phyloP scores from a whole-genome alignment of 2,329 filamentous ascomycete species.

The Teratosphaeria viscida region DNA sequence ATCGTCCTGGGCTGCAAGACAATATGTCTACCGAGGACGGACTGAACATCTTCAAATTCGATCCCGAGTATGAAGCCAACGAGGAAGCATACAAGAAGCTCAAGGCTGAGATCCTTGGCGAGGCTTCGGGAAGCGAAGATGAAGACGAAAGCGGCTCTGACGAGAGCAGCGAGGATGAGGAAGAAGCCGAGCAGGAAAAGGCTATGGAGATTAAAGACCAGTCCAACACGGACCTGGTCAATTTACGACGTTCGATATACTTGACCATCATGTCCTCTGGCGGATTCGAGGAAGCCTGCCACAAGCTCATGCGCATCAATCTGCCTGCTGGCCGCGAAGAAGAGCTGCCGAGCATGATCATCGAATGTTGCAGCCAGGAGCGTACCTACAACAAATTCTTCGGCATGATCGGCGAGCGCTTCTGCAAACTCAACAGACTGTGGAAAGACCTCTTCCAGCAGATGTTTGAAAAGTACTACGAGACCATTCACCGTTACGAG shows the following conservation, averaged over 20 bases:
- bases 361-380: constrained; percentile 94
- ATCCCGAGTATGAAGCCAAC: constrained; percentile 79
- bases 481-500: constrained; percentile 93
- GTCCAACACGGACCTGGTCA: constrained; percentile 90
- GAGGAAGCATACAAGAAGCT: constrained; percentile 83
- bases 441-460: constrained; percentile 92
- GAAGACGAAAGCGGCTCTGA: constrained; percentile 59
- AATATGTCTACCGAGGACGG: constrained; percentile 68
- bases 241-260: constrained; percentile 87
- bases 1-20: constrained; percentile 71
- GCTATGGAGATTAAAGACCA: constrained; percentile 95
- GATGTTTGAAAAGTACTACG: constrained; percentile 85
- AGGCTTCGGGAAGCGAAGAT: constrained; percentile 65
- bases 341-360: constrained; percentile 90
- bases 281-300: constrained; percentile 90
- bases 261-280: constrained; percentile 95
- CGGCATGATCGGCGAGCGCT: constrained; percentile 84
- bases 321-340: constrained; percentile 77
- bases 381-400: constrained; percentile 98
- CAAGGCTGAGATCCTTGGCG: constrained; percentile 87
- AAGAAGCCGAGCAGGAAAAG: constrained; percentile 59
- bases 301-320: constrained; percentile 85
- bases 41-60: constrained; percentile 92
- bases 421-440: constrained; percentile 88
- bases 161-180: constrained; percentile 40